Percentiles rank a stretch among this genome's conserved stretches.
These are phyloP conservation scores for Groenewaldozyma sp. DNA, from an alignment of 1,139 yeast genomes.

Conservation along the genomic window DNA sequence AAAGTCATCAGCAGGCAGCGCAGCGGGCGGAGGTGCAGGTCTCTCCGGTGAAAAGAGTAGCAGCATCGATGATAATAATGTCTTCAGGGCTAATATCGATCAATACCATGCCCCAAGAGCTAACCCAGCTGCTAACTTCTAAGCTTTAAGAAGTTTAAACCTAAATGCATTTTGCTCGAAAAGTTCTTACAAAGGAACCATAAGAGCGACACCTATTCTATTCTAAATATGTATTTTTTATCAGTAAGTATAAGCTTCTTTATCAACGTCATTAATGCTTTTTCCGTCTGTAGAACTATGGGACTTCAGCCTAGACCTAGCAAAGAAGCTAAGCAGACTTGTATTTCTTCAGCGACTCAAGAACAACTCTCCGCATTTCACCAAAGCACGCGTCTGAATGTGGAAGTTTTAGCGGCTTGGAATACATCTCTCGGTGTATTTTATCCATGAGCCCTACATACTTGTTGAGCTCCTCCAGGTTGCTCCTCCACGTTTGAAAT, in stretches of 20 bases:
- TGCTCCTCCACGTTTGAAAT: neutral
- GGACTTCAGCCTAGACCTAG: too few species aligned
- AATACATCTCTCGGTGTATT: neutral
- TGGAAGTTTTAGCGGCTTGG: neutral
- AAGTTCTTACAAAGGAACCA: too few species aligned
- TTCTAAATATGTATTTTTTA: too few species aligned
- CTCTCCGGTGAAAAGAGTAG: conserved; percentile 13
- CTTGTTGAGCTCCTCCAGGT: neutral
- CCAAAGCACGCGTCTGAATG: neutral
- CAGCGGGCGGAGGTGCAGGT: conserved; percentile 5
- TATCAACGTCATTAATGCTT: too few species aligned
- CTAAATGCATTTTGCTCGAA: too few species aligned
- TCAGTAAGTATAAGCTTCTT: too few species aligned
- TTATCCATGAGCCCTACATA: neutral
- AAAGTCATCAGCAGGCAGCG: conserved; percentile 1
- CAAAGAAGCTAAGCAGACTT: neutral
- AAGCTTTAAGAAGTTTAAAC: too few species aligned
- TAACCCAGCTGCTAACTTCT: conserved; percentile 31
- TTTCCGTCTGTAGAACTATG: too few species aligned
- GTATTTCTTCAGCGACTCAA: neutral
- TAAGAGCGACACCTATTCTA: too few species aligned
- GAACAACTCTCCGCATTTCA: neutral
- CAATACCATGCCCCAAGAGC: conserved; percentile 29
- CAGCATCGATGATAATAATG: conserved; percentile 25
- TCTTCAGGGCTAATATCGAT: conserved; percentile 32